phyloP scores from a whole-genome alignment of 495 filamentous ascomycete species.

The Penicillium verhagenii region DNA sequence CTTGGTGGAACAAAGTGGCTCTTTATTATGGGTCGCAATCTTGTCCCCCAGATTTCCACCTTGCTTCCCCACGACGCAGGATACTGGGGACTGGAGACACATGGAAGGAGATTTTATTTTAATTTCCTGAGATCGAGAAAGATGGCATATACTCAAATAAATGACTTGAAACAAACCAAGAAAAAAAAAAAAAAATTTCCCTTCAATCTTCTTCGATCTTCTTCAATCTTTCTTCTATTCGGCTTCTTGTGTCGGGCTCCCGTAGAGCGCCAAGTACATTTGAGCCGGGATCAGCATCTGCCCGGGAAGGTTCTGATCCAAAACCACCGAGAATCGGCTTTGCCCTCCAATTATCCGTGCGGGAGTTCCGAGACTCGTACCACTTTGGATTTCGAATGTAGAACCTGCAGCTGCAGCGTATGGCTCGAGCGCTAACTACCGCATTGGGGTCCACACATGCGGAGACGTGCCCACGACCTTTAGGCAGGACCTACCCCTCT shows the following conservation, averaged over 20 bases:
- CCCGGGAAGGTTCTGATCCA: not conserved
- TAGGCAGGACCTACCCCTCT: not conserved
- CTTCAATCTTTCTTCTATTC: not conserved
- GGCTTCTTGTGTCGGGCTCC: not conserved
- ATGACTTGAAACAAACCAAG: too few relatives aligned
- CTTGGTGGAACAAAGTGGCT: not conserved
- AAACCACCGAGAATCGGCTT: slow-evolving; percentile 18
- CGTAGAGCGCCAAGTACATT: slow-evolving; percentile 6
- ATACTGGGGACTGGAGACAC: not conserved
- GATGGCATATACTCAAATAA: too few relatives aligned
- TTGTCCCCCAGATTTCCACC: not conserved
- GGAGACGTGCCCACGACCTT: not conserved
- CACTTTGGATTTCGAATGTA: too few relatives aligned
- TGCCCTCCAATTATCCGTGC: not conserved
- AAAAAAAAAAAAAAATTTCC: too few relatives aligned
- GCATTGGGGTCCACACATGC: not conserved
- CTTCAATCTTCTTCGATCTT: not conserved
- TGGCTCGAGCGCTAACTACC: too few relatives aligned
- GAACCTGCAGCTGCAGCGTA: too few relatives aligned
- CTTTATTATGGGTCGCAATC: not conserved
- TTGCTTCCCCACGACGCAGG: not conserved
- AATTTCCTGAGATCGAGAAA: too few relatives aligned
- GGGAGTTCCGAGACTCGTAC: not conserved
- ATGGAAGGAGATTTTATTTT: too few relatives aligned
- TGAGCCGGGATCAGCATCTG: slow-evolving; percentile 14